These are phyloP conservation scores for Chlorokybus atmophyticus DNA, from an alignment of 139 green algal genomes.

Conservation along the genomic window DNA sequence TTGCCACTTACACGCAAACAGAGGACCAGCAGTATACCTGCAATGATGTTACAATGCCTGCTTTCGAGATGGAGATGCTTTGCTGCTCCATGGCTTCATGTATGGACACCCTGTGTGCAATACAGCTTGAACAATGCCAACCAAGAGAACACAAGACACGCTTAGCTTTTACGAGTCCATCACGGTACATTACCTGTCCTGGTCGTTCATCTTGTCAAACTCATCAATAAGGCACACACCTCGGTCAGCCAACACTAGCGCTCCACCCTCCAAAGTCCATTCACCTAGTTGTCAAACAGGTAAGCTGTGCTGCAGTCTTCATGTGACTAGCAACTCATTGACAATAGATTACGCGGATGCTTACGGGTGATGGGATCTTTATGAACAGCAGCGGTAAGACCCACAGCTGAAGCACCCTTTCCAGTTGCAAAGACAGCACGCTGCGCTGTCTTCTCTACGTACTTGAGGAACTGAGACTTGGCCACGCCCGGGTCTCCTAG, in stretches of 20 bases:
- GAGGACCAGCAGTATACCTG: constrained; percentile 46
- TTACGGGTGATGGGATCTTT: constrained; percentile 57
- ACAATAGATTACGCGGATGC: too few relatives aligned
- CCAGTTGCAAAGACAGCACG: constrained; percentile 93
- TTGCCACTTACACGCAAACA: too few relatives aligned
- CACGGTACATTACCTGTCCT: constrained; percentile 58
- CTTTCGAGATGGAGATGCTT: constrained; percentile 97
- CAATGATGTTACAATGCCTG: constrained; percentile 82
- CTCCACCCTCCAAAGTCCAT: constrained; percentile 96
- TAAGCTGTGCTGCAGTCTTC: too few relatives aligned
- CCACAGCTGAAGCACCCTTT: constrained; percentile 92
- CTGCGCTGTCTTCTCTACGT: constrained; percentile 83
- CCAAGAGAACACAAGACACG: too few relatives aligned
- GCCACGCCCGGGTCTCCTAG: constrained; percentile 88
- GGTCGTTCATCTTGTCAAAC: constrained; percentile 99
- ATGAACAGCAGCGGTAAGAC: constrained; percentile 89
- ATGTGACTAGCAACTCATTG: too few relatives aligned
- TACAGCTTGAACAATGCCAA: too few relatives aligned
- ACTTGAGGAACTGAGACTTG: constrained; percentile 98
- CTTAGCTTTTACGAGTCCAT: too few relatives aligned
- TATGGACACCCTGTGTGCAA: constrained; percentile 41
- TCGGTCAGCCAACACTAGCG: constrained; percentile 91
- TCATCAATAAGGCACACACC: constrained; percentile 98
- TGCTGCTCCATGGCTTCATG: constrained; percentile 99
- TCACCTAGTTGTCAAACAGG: too few relatives aligned